Evolutionary conservation across 495 filamentous ascomycete species (phyloP).

Genomic region (Schizothecium vesticola): DNA sequence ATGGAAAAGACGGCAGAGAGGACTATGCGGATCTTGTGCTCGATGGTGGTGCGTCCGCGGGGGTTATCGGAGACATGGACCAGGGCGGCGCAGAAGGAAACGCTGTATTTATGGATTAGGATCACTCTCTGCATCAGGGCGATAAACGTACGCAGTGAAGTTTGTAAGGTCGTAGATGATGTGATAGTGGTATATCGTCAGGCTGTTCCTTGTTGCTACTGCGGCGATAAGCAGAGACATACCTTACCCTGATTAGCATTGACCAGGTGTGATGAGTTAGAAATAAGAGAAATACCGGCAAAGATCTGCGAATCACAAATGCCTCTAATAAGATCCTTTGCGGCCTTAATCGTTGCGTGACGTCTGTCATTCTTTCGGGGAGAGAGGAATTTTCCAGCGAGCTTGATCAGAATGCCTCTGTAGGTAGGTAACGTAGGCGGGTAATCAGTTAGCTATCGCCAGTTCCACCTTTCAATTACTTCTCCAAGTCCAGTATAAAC

Average conservation of each 20-base stretch:
- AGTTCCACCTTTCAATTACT: no score
- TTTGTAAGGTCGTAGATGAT: background rate
- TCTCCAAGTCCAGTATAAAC: no score
- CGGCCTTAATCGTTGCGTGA: background rate
- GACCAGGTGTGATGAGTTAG: no score
- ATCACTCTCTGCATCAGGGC: no score
- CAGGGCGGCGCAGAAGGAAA: slow-evolving; percentile 19
- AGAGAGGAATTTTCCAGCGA: background rate
- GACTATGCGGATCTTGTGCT: background rate
- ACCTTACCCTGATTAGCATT: no score
- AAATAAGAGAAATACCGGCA: background rate
- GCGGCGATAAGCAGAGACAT: background rate
- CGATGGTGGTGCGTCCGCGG: background rate
- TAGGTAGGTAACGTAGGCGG: no score
- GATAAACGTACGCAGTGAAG: no score
- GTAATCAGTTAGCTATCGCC: no score
- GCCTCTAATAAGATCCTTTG: background rate
- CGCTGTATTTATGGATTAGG: no score
- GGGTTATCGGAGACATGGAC: background rate
- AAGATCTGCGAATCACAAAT: slow-evolving; percentile 2
- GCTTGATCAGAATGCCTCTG: background rate
- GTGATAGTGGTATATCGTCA: background rate
- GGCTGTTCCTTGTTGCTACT: background rate
- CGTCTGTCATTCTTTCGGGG: no score
- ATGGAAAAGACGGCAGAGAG: background rate